Evolutionary conservation across 2,329 filamentous ascomycete species (phyloP).

Genomic region (Sporothrix schenckii): DNA sequence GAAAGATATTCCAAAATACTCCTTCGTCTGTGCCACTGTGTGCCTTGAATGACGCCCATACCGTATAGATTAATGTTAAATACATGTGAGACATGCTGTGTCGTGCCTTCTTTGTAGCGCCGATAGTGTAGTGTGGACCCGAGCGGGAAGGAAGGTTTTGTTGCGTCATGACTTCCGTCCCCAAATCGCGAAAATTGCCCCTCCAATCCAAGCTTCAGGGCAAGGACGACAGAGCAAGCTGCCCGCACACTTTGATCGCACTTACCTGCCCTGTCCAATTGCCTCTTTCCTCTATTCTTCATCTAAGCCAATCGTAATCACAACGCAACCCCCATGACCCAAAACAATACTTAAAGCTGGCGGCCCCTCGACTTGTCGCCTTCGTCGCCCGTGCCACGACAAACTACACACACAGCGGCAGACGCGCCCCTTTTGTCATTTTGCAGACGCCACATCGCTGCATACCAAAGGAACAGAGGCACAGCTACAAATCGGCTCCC

Average conservation of each 20-base stretch:
- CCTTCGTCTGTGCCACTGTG: neutral
- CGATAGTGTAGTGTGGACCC: neutral
- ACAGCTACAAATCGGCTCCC: neutral
- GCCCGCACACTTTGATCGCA: slow-evolving; percentile 7
- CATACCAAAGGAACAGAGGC: neutral
- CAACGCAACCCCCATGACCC: neutral
- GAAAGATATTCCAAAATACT: slow-evolving; percentile 26
- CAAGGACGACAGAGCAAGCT: neutral
- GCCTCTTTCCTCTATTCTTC: neutral
- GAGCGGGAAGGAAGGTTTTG: slow-evolving; percentile 1
- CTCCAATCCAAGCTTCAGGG: slow-evolving; percentile 23
- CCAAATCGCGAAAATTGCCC: slow-evolving; percentile 24
- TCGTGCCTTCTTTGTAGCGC: slow-evolving; percentile 3
- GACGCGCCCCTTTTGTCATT: slow-evolving; percentile 7
- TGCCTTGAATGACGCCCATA: neutral
- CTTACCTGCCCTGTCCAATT: neutral
- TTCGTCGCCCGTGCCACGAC: slow-evolving; percentile 24
- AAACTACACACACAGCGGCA: slow-evolving; percentile 5
- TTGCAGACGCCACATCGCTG: neutral
- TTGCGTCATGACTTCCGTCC: slow-evolving; percentile 32
- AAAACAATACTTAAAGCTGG: slow-evolving; percentile 24
- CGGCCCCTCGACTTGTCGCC: slow-evolving; percentile 19
- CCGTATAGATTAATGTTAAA: neutral
- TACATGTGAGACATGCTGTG: neutral
- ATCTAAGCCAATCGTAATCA: neutral